Base-by-base conservation (phyloP, 352 stramenopile species). In the Phytophthora tentaculata region DNA sequence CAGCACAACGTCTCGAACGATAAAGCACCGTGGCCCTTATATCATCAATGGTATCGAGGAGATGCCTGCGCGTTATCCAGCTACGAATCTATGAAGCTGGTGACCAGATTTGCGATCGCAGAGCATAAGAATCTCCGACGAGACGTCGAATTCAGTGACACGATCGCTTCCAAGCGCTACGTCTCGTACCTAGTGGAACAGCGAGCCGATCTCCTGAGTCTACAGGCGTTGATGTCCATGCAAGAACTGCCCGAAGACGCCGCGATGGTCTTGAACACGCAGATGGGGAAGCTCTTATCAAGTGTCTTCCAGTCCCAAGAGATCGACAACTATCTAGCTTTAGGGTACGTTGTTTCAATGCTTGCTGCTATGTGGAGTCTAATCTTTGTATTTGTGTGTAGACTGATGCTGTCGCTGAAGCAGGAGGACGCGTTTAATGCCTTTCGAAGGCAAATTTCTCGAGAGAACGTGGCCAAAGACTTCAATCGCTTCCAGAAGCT, bases 381-480 rank as follows among this genome's bases (percentile, higher is more conserved):
- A 41, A 68, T 20, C 5, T 24, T 58, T 28, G 7, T 48, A 17
- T 56, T 63, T 26, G n/a, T n/a, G n/a, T n/a, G 64, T 17, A 90
- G 86, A 3, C 60, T 92, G 3, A 91, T 95, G 84, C 69, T 95
- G 6, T 79, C 82, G 1, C 83, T 95, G 66, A 78, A 91, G n/a
- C 80, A 92, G 58, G 67, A 83, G n/a, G 80, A 88, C 26, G 85
- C 82, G 1, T 95, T 92, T 55, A 78, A 80, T 20, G 71, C 77
- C 0, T 93, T 95, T 61, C 80, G 86, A 55, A 70, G 62, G n/a
- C 85, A 93, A 56, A 88, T 95, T 29, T 89, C 85, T 29, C 77
- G 84, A 59, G 87, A 95, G 63, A 92, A 94, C 37, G 80, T 94
- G 13, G 77, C 80, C 1, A 94, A 94, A 75, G 87, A 95, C 48